Evolutionary conservation across 495 filamentous ascomycete genomes (phyloP), one percentile per base, ranked within the genome.

Genomic region (Penicillium odoratum): DNA sequence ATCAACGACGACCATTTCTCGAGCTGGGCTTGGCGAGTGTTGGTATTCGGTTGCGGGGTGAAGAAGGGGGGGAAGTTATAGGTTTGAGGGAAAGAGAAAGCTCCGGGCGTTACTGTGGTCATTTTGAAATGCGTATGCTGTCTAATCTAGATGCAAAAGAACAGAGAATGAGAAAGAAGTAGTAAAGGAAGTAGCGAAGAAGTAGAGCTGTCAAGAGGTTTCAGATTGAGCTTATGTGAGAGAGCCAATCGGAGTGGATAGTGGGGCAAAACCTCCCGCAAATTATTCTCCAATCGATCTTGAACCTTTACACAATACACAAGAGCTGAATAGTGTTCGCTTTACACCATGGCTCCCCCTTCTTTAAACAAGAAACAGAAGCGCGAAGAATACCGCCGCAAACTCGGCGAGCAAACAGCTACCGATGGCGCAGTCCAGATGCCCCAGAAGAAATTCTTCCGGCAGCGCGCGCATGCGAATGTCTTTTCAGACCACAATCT

Each of bases 401-500:
- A 59, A 67, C 44, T 67, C 28, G 44, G 63, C 6, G 58, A 62
- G 10, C 58, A 64, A 31, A 56, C 68, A 28, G 61, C 61, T 28
- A 61, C 45, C 54, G 53, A 59, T n/a, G 60, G 57, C 49, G 63
- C 63, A 36, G 64, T 77, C 48, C 75, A 83, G 68, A 78, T 97
- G 65, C 93, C 93, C 28, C 84, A 88, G 76, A 97, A 97, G 78
- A 93, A 88, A 75, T 96, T 93, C 78, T 98, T 96, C 73, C 84
- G 94, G 48, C 94, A 98, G 72, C 83, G 94, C 67, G 94, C 94
- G 30, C 94, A 98, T 74, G 95, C 94, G 47, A 98, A 98, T 78
- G 91, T 92, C 9, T 98, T 98, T 74, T 96, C 93, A 0, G 94
- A 98, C 66, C 94, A 98, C 74, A 70, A 81, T 13, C 79, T 98